Evolutionary conservation across 2,329 filamentous ascomycete genomes (phyloP).

Genomic region (Fusarium metavorans): DNA sequence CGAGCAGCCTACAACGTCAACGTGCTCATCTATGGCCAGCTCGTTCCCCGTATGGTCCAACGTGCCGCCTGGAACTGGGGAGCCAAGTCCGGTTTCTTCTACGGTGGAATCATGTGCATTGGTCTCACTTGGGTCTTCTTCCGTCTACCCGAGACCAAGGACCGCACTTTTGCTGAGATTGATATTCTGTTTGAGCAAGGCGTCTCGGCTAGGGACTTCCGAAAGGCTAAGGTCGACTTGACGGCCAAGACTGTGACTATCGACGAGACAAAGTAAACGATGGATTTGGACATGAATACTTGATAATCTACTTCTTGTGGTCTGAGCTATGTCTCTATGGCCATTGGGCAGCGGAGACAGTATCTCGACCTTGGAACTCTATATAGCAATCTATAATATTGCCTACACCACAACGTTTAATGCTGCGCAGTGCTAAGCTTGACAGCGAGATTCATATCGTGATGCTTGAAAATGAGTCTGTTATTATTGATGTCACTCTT

Average conservation of each 20-base stretch:
- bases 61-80: slow-evolving; percentile 59
- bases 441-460: neutral
- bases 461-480: neutral
- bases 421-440: neutral
- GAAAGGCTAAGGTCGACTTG: slow-evolving; percentile 46
- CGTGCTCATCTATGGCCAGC: slow-evolving; percentile 59
- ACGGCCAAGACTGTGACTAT: neutral
- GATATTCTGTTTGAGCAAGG: slow-evolving; percentile 65
- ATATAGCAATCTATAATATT: neutral
- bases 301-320: neutral
- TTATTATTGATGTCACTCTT: neutral
- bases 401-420: neutral
- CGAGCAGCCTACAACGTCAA: slow-evolving; percentile 61
- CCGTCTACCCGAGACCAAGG: slow-evolving; percentile 66
- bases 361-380: neutral
- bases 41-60: slow-evolving; percentile 60
- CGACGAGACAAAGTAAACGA: neutral
- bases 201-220: slow-evolving; percentile 57
- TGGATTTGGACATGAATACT: neutral
- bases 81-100: slow-evolving; percentile 61
- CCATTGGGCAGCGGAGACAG: neutral
- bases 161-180: slow-evolving; percentile 66
- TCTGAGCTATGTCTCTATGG: neutral
- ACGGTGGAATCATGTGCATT: slow-evolving; percentile 55
- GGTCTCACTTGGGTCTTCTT: slow-evolving; percentile 64